These are phyloP conservation scores for Mycosphaerelloides madeirae DNA, from an alignment of 2,329 filamentous ascomycete genomes.

Conservation along the genomic window DNA sequence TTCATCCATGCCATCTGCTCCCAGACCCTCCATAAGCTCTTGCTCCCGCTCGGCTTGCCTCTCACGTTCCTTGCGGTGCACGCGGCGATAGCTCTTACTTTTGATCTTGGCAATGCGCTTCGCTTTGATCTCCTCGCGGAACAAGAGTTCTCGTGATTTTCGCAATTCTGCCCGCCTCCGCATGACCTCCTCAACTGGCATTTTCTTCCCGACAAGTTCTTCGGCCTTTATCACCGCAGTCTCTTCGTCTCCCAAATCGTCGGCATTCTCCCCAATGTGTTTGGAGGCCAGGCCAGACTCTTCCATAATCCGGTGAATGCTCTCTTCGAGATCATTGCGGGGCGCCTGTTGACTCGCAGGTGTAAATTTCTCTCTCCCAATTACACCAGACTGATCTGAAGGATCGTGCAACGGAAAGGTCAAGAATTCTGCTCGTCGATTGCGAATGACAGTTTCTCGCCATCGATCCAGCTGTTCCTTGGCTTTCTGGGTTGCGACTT, in stretches of 20 bases:
- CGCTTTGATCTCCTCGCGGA: constrained; percentile 79
- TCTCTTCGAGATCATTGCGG: constrained; percentile 75
- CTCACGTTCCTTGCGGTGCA: constrained; percentile 77
- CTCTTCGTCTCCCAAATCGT: constrained; percentile 51
- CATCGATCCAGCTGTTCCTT: constrained; percentile 87
- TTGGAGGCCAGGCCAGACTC: constrained; percentile 69
- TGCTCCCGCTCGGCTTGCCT: constrained; percentile 54
- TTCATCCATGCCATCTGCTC: constrained; percentile 55
- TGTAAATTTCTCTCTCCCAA: constrained; percentile 61
- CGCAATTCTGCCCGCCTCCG: constrained; percentile 70
- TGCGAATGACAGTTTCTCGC: constrained; percentile 92
- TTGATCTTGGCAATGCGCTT: constrained; percentile 99
- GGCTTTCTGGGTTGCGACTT: constrained; percentile 80
- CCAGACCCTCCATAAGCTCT: constrained; percentile 52
- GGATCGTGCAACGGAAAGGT: constrained; percentile 74
- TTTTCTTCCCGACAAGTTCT: constrained; percentile 64
- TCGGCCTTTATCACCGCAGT: constrained; percentile 65
- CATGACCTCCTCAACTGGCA: constrained; percentile 68
- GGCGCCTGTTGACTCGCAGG: constrained; percentile 56
- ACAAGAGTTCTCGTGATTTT: constrained; percentile 75
- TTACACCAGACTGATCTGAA: constrained; percentile 56
- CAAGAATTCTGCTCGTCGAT: constrained; percentile 84
- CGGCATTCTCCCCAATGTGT: constrained; percentile 45
- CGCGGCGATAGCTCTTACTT: constrained; percentile 87
- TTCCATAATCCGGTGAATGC: constrained; percentile 82